Percentiles rank a stretch among this genome's conserved stretches.
Evolutionary conservation across 306 rosid genomes (phyloP).

Genomic region (Cucumis sativus): DNA sequence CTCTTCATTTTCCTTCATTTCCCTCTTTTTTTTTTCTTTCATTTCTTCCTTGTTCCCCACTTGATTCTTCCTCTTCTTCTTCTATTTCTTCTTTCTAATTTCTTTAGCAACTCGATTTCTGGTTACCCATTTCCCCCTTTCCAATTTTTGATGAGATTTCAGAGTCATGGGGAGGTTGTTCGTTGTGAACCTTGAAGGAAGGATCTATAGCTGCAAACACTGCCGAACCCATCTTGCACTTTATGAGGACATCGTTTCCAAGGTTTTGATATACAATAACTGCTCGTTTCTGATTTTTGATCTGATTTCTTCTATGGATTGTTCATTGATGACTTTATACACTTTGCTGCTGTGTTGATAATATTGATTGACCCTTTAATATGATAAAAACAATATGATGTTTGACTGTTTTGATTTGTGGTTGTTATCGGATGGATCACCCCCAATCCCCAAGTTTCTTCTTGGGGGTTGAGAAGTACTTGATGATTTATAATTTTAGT

Average conservation of each 20-base stretch:
- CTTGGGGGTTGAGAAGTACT: neutral
- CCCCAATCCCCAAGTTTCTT: neutral
- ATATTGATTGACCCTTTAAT: neutral
- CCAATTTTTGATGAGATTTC: neutral
- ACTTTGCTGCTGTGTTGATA: neutral
- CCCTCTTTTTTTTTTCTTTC: neutral
- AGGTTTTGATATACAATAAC: neutral
- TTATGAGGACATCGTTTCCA: slow-evolving; percentile 9
- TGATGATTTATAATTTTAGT: neutral
- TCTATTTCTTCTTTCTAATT: neutral
- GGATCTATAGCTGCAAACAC: slow-evolving; percentile 16
- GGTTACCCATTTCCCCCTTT: neutral
- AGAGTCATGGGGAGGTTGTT: slow-evolving; percentile 14
- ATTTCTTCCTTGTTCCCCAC: neutral
- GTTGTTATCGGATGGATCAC: neutral
- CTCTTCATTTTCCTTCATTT: neutral
- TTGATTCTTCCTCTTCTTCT: neutral
- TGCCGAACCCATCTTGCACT: slow-evolving; percentile 18
- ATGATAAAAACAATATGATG: neutral
- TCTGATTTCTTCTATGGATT: neutral
- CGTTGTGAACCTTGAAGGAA: slow-evolving; percentile 14
- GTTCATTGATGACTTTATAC: neutral
- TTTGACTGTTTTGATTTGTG: neutral
- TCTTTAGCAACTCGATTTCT: neutral
- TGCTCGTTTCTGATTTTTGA: slow-evolving; percentile 1